These are phyloP conservation scores for Penicillium tannophilum DNA, from an alignment of 495 filamentous ascomycete genomes.

Conservation along the genomic window DNA sequence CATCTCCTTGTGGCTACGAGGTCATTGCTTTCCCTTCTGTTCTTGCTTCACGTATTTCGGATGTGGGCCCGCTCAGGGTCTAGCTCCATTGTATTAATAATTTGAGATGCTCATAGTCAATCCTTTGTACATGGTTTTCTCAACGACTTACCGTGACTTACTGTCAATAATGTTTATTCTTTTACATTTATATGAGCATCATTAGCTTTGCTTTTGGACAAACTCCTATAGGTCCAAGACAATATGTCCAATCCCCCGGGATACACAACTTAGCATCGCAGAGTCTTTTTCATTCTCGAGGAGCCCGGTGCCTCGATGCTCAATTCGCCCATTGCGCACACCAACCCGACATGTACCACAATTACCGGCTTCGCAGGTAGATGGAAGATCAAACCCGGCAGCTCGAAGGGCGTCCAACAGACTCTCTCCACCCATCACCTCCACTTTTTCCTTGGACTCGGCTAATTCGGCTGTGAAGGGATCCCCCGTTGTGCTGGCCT, in stretches of 20 bases:
- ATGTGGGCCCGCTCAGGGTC: not conserved
- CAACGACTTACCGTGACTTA: constrained; percentile 23
- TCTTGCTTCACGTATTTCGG: constrained; percentile 30
- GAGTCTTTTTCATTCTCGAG: constrained; percentile 10
- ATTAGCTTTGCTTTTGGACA: constrained; percentile 11
- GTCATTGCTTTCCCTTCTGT: constrained; percentile 3
- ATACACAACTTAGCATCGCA: constrained; percentile 15
- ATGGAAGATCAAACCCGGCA: constrained; percentile 17
- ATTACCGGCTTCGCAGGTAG: constrained; percentile 13
- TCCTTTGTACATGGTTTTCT: constrained; percentile 31
- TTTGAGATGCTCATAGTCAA: constrained; percentile 22
- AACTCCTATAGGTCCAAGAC: not conserved
- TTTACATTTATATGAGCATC: constrained; percentile 17
- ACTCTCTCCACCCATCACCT: constrained; percentile 6
- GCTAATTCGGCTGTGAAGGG: constrained; percentile 4
- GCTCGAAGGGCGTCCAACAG: constrained; percentile 10
- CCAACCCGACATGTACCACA: constrained; percentile 18
- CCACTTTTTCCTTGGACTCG: not conserved
- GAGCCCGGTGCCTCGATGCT: constrained; percentile 15
- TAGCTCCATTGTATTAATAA: constrained; percentile 33
- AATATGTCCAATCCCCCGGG: constrained; percentile 11
- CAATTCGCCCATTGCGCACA: constrained; percentile 4
- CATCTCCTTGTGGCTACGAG: constrained; percentile 32
- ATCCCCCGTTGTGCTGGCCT: constrained; percentile 5
- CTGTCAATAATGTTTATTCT: constrained; percentile 36